These are phyloP conservation scores for Filosporella fistucella DNA, from an alignment of 495 filamentous ascomycete species.

Conservation along the genomic window DNA sequence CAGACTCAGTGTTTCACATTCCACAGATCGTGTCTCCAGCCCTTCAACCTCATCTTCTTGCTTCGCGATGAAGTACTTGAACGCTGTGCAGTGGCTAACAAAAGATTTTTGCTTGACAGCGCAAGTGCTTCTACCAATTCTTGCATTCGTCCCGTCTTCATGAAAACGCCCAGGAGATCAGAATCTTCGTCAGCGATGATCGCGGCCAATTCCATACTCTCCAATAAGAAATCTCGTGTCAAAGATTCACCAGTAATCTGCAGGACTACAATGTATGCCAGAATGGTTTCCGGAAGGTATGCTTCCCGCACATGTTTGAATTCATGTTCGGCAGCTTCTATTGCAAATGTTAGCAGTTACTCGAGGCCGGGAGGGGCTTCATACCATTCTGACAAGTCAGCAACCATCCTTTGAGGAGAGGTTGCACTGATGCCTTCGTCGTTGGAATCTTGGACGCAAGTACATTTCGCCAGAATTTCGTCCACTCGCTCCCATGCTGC, in stretches of 20 bases:
- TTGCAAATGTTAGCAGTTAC: background rate
- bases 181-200: conserved; percentile 59
- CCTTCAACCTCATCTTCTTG: conserved; percentile 48
- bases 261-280: conserved; percentile 73
- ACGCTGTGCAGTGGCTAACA: conserved; percentile 46
- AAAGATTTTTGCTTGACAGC: conserved; percentile 65
- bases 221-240: conserved; percentile 58
- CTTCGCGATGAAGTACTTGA: conserved; percentile 40
- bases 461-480: conserved; percentile 11
- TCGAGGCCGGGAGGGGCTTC: background rate
- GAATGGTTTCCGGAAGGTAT: conserved; percentile 76
- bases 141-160: conserved; percentile 61
- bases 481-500: conserved; percentile 2
- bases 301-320: conserved; percentile 55
- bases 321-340: conserved; percentile 33
- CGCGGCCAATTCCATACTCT: conserved; percentile 74
- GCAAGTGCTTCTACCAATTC: conserved; percentile 77
- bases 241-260: conserved; percentile 63
- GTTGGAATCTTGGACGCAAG: conserved; percentile 6
- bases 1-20: conserved; percentile 18
- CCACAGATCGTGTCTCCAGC: conserved; percentile 50
- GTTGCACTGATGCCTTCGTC: conserved; percentile 2
- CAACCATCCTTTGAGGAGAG: conserved; percentile 21
- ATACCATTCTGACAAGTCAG: conserved; percentile 22
- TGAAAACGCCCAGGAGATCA: conserved; percentile 61